Base-by-base conservation (phyloP, 2,329 filamentous ascomycete genomes). In the Arthroderma sp. region DNA sequence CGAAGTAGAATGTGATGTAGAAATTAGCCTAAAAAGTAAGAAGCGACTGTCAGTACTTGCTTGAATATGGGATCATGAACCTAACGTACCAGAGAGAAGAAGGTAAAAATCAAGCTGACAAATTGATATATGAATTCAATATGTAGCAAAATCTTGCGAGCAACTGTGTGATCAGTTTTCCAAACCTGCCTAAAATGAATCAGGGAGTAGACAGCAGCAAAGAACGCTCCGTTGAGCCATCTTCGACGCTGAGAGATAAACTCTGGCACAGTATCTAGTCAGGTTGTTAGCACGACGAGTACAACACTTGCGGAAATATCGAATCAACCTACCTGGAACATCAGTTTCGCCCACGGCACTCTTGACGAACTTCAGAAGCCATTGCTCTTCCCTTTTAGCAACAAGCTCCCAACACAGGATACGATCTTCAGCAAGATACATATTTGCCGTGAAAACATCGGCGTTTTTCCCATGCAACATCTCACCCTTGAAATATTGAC, bases 401-500 rank as follows among this genome's bases (percentile, higher is more conserved):
- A 98, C 93, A 63, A 98, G 74, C 77, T 98, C 93, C 79, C 95
- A 98, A 73, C 93, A 98, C 37, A 98, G 83, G 69, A 98, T 98
- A 78, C 93, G 88, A 80, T 98, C 93, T 70, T 98, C 93, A 57
- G 93, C 93, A 59, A 98, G 81, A 69, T 97, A 98, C 93, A 98
- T 98, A 73, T 98, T 98, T 37, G 93, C 91, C 0, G 91, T 96
- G 68, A 97, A 97, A 2, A 97, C 90, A 70, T 96, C 91, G 8
- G 94, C 93, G 69, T 96, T 89, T 65, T 95, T 88, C 13, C 93
- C 93, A 67, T 97, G 93, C 25, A 98, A 77, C 1, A 91, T 97
- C 73, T 98, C 93, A 63, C 94, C 94, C 77, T 97, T 97, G 82
- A 98, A 98, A 71, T 98, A 98, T 73, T 97, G 93, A 68, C 91